A percentile compares a stretch with the other conserved stretches of the same genome.
Conservation (phyloP, 805 yeast genomes). For the Isabelozyma heimii region DNA sequence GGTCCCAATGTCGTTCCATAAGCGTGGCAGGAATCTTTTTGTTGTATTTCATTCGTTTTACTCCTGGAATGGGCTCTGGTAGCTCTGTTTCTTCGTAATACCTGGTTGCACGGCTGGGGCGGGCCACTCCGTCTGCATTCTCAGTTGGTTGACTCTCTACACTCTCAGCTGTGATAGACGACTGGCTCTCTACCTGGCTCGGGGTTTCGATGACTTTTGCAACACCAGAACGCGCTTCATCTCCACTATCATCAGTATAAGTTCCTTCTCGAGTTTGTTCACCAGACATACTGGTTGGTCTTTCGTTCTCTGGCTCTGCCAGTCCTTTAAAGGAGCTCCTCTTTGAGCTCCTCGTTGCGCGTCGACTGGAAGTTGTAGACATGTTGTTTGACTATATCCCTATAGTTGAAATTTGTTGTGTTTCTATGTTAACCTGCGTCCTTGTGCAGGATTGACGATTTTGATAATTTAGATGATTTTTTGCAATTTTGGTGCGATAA, state of each 20-base stretch:
- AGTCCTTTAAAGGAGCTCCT: neutral
- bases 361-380: neutral
- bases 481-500: neutral
- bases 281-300: neutral
- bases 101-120: neutral
- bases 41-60: slow-evolving; percentile 1
- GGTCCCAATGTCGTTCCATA: slow-evolving; percentile 30
- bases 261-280: neutral
- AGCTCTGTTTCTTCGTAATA: neutral
- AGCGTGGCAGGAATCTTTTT: slow-evolving; percentile 19
- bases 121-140: no score
- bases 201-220: neutral
- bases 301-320: neutral
- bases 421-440: no score
- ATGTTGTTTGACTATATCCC: no score
- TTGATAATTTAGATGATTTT: no score
- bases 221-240: neutral
- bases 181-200: neutral
- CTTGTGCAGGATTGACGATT: neutral
- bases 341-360: neutral
- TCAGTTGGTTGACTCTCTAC: no score
- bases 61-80: neutral
- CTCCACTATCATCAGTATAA: neutral
- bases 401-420: no score
- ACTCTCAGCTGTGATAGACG: no score